These are phyloP conservation scores for Neofusicoccum sp. DNA, from an alignment of 2,329 filamentous ascomycete genomes.

Conservation along the genomic window DNA sequence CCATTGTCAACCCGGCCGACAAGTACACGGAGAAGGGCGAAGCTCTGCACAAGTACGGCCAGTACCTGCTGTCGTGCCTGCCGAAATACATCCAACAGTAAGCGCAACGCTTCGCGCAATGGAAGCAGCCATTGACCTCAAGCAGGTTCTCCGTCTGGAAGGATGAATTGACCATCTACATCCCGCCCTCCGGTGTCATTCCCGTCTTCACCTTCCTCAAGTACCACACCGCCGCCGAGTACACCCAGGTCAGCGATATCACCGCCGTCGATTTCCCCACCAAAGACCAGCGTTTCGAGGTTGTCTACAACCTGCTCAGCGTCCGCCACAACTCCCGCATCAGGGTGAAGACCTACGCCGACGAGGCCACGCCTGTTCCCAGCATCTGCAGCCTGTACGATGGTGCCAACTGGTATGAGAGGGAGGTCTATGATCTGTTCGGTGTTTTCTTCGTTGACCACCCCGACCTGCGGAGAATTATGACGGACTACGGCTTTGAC, in stretches of 20 bases:
- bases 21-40: slow-evolving; percentile 87
- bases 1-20: slow-evolving; percentile 87
- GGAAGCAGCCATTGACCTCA: slow-evolving; percentile 5
- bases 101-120: neutral
- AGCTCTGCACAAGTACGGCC: slow-evolving; percentile 86
- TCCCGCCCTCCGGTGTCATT: slow-evolving; percentile 81
- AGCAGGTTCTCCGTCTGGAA: slow-evolving; percentile 94
- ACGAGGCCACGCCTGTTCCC: slow-evolving; percentile 90
- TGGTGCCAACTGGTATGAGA: slow-evolving; percentile 98
- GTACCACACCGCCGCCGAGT: slow-evolving; percentile 96
- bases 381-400: slow-evolving; percentile 84
- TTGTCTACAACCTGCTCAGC: slow-evolving; percentile 96
- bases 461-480: slow-evolving; percentile 92
- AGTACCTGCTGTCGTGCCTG: slow-evolving; percentile 93
- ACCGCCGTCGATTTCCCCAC: slow-evolving; percentile 96
- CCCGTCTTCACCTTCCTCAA: slow-evolving; percentile 95
- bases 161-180: slow-evolving; percentile 94
- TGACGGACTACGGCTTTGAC: slow-evolving; percentile 99
- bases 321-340: slow-evolving; percentile 96
- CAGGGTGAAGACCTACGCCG: slow-evolving; percentile 97
- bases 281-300: slow-evolving; percentile 90
- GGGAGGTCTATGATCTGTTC: slow-evolving; percentile 96
- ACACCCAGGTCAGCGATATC: slow-evolving; percentile 87
- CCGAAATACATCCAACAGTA: slow-evolving; percentile 96
- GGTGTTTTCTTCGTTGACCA: slow-evolving; percentile 96